Conservation (phyloP, 306 rosid genomes). For the Luffa acutangula region DNA sequence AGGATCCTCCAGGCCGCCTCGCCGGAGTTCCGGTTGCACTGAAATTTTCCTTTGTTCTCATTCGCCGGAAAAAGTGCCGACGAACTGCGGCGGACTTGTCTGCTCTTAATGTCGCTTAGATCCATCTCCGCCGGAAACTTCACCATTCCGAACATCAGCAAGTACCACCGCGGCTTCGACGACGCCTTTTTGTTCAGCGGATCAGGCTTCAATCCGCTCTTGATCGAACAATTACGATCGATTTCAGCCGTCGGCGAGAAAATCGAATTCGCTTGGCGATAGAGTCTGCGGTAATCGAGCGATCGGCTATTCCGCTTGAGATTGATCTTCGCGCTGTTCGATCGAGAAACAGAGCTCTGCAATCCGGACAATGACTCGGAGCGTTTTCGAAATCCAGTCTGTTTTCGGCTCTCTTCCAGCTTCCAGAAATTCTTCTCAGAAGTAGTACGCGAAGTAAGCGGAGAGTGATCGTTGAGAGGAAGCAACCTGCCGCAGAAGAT, state of each 20-base stretch:
- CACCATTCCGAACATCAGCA: constrained; percentile 54
- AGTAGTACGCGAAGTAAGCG: not conserved
- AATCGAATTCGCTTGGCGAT: constrained; percentile 16
- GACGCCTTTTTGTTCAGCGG: constrained; percentile 16
- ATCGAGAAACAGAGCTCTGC: constrained; percentile 31
- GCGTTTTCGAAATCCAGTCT: constrained; percentile 14
- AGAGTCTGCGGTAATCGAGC: constrained; percentile 34
- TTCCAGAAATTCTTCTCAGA: not conserved
- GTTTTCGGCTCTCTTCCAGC: not conserved
- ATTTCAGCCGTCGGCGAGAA: constrained; percentile 18
- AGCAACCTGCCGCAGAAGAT: constrained; percentile 48
- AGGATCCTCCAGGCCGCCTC: constrained; percentile 69
- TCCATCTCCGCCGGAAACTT: constrained; percentile 75
- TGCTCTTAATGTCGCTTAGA: constrained; percentile 55
- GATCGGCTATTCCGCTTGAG: constrained; percentile 45
- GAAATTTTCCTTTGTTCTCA: constrained; percentile 17
- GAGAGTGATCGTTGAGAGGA: constrained; percentile 22
- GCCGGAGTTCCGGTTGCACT: constrained; percentile 35
- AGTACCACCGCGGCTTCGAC: constrained; percentile 53
- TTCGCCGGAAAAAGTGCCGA: constrained; percentile 19
- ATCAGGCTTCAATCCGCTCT: constrained; percentile 19
- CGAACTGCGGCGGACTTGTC: constrained; percentile 50
- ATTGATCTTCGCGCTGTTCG: constrained; percentile 23
- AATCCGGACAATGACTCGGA: constrained; percentile 39
- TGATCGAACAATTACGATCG: constrained; percentile 26